Evolutionary conservation across 306 rosid genomes (phyloP).

Genomic region (Spatholobus suberectus): DNA sequence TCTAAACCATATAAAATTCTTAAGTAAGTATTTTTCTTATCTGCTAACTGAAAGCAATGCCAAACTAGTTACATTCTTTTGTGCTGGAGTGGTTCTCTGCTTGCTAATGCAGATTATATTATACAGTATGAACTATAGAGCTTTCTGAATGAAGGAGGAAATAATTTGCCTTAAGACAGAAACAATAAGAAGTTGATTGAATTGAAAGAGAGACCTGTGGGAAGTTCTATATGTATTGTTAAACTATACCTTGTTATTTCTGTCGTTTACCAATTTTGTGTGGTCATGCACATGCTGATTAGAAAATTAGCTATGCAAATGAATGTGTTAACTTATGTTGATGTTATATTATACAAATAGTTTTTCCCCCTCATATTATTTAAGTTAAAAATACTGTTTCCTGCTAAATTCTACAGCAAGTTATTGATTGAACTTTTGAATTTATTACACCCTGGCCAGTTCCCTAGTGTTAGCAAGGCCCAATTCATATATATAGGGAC

Average conservation of each 20-base stretch:
- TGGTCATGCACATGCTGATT: neutral
- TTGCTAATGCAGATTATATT: neutral
- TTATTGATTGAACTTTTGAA: neutral
- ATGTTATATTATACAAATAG: neutral
- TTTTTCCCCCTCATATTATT: neutral
- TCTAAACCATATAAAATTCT: conserved; percentile 79
- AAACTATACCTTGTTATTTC: neutral
- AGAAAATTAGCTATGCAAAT: neutral
- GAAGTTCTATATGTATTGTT: neutral
- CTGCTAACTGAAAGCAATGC: neutral
- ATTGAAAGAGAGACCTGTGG: neutral
- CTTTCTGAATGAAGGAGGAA: conserved; percentile 1
- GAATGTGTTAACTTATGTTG: neutral
- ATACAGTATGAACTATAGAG: neutral
- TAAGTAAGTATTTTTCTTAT: conserved; percentile 50
- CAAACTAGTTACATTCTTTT: neutral
- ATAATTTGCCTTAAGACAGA: neutral
- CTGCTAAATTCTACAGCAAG: neutral
- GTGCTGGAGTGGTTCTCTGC: conserved; percentile 20
- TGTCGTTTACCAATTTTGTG: neutral
- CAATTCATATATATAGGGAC: neutral
- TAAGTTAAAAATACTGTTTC: neutral
- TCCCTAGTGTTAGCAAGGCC: neutral
- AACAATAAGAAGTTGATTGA: neutral
- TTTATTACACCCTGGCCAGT: neutral